phyloP scores from a whole-genome alignment of 495 filamentous ascomycete genomes.

The Chaetomium cochliodes region DNA sequence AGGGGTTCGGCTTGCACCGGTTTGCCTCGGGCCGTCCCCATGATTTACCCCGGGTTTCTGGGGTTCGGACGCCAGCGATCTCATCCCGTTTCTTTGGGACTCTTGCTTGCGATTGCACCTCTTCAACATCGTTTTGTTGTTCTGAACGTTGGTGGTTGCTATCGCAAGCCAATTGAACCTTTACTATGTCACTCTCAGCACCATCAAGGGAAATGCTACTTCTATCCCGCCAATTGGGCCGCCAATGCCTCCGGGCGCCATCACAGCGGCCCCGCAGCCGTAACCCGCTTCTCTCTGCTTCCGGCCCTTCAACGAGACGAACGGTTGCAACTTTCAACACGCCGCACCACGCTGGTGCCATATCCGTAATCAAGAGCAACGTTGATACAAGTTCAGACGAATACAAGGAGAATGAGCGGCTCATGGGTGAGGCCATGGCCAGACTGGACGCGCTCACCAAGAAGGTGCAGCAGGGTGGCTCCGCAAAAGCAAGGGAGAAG shows the following conservation, averaged over 20 bases:
- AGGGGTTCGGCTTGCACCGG: constrained; percentile 35
- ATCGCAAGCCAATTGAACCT: constrained; percentile 2
- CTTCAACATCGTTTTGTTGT: neutral
- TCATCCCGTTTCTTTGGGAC: constrained; percentile 9
- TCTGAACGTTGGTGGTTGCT: constrained; percentile 1
- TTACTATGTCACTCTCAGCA: constrained; percentile 40
- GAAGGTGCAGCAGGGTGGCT: constrained; percentile 70
- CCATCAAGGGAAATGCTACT: constrained; percentile 38
- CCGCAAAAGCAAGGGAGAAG: constrained; percentile 83
- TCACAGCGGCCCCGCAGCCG: constrained; percentile 13
- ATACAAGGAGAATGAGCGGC: constrained; percentile 75
- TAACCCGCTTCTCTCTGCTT: constrained; percentile 16
- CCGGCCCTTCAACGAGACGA: constrained; percentile 28
- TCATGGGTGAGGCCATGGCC: constrained; percentile 71
- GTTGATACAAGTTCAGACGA: constrained; percentile 76
- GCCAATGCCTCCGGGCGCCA: constrained; percentile 31
- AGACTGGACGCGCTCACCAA: constrained; percentile 66
- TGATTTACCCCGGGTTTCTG: constrained; percentile 17
- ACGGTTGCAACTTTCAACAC: constrained; percentile 61
- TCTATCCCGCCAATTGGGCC: constrained; percentile 44
- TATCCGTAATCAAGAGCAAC: constrained; percentile 72
- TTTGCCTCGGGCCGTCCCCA: constrained; percentile 38
- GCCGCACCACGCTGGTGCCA: constrained; percentile 66
- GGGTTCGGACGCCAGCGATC: constrained; percentile 11
- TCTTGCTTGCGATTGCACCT: neutral